Evolutionary conservation across 768 basidiomycete genomes (phyloP).

Genomic region (Amanita rubescens): DNA sequence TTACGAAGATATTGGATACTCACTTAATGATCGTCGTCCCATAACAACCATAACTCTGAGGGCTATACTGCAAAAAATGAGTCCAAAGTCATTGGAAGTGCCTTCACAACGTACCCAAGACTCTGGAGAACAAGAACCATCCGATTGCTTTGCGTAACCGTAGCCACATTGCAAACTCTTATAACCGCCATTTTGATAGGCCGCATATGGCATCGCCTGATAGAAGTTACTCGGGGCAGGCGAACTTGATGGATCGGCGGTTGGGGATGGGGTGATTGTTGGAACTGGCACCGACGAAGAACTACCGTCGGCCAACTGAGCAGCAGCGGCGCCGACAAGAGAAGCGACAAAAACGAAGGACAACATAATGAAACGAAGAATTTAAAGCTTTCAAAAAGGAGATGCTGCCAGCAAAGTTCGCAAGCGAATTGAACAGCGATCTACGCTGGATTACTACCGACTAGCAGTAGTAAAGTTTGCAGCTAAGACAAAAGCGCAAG

Average conservation of each 20-base stretch:
- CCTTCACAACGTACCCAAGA: constrained; percentile 45
- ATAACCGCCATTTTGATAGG: constrained; percentile 59
- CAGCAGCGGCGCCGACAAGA: constrained; percentile 48
- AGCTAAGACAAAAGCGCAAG: constrained; percentile 37
- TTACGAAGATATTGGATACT: constrained; percentile 9
- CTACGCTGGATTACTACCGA: constrained; percentile 63
- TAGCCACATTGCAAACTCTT: constrained; percentile 63
- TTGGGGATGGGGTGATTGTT: constrained; percentile 15
- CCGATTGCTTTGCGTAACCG: constrained; percentile 48
- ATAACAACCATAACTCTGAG: constrained; percentile 46
- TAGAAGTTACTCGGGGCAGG: constrained; percentile 32
- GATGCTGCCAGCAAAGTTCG: constrained; percentile 27
- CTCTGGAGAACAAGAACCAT: constrained; percentile 47
- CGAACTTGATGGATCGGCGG: constrained; percentile 16
- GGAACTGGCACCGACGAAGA: constrained; percentile 30
- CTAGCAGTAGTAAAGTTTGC: constrained; percentile 51
- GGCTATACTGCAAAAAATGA: constrained; percentile 25
- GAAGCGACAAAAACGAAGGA: constrained; percentile 53
- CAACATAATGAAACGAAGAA: constrained; percentile 54
- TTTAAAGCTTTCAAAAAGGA: constrained; percentile 27
- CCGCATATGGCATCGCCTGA: constrained; percentile 49
- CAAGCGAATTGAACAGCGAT: constrained; percentile 46
- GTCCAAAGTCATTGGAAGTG: constrained; percentile 1
- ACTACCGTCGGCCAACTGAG: constrained; percentile 44
- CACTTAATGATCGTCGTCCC: constrained; percentile 54